These are phyloP conservation scores for Infundibulicybe gibba DNA, from an alignment of 768 basidiomycete genomes.

Conservation along the genomic window DNA sequence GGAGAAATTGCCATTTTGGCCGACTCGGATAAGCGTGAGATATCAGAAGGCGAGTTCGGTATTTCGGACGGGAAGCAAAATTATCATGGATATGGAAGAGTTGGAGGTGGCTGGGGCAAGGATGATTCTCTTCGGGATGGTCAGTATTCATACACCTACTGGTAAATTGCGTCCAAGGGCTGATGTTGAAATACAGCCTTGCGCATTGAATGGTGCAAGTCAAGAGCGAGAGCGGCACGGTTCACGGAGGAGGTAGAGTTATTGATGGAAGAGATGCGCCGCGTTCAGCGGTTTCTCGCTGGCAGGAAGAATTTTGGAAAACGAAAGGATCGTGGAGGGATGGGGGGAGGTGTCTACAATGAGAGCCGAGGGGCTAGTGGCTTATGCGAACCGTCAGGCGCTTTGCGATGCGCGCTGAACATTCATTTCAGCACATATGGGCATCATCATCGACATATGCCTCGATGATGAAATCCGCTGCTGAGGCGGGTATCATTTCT, in stretches of 20 bases:
- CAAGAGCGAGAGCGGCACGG: constrained; percentile 1
- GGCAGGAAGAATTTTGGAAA: not conserved
- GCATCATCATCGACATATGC: not conserved
- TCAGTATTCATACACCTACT: not conserved
- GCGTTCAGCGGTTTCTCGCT: constrained; percentile 3
- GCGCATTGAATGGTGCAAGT: constrained; percentile 8
- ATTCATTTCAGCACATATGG: not conserved
- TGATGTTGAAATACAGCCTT: constrained; percentile 4
- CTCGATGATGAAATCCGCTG: not conserved
- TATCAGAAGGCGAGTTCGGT: constrained; percentile 10
- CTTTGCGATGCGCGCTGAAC: not conserved
- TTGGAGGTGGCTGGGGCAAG: not conserved
- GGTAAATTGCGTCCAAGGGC: too few relatives aligned
- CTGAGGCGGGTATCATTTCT: not conserved
- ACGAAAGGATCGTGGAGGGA: not conserved
- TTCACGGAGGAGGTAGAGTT: constrained; percentile 9
- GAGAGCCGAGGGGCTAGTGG: not conserved
- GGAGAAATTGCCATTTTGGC: constrained; percentile 8
- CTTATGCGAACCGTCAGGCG: not conserved
- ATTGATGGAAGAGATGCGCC: constrained; percentile 9
- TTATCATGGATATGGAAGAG: constrained; percentile 10
- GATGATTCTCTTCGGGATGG: constrained; percentile 3
- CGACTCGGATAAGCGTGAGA: constrained; percentile 12
- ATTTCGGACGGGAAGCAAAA: constrained; percentile 4
- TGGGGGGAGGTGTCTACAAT: not conserved